Evolutionary conservation across 148 eudicot genomes (phyloP).

Genomic region (Fallopia convolvulus): DNA sequence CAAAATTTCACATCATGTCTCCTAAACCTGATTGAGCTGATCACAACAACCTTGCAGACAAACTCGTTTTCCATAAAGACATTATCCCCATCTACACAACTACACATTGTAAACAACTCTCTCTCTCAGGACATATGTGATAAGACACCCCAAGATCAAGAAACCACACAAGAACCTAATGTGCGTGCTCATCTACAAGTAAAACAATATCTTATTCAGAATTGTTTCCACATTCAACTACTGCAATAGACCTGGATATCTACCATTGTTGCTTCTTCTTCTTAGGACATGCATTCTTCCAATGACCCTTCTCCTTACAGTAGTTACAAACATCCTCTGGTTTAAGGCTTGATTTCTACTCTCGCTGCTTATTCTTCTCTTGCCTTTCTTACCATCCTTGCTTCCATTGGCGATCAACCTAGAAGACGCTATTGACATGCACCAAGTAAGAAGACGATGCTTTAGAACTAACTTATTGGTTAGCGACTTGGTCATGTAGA

Average conservation of each 20-base stretch:
- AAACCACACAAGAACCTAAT: too few species aligned
- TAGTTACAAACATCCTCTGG: neutral
- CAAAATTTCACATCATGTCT: neutral
- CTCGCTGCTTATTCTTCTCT: neutral
- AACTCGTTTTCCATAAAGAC: too few species aligned
- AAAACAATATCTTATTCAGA: neutral
- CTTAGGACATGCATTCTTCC: neutral
- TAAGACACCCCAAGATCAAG: too few species aligned
- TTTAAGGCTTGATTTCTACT: neutral
- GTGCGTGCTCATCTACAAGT: neutral
- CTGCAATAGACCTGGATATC: neutral
- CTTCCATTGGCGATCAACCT: neutral
- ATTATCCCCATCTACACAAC: too few species aligned
- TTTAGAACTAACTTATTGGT: conserved; percentile 1
- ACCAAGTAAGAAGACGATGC: neutral
- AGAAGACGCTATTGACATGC: too few species aligned
- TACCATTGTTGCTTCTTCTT: neutral
- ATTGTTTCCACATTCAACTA: neutral
- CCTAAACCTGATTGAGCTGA: too few species aligned
- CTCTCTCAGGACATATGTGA: too few species aligned
- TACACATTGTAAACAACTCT: too few species aligned
- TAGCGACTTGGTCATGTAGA: conserved; percentile 11
- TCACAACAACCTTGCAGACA: too few species aligned
- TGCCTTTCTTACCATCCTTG: neutral
- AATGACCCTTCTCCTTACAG: neutral